phyloP scores from a whole-genome alignment of 805 yeast genomes.

The Zygosaccharomyces gambellarensis region DNA sequence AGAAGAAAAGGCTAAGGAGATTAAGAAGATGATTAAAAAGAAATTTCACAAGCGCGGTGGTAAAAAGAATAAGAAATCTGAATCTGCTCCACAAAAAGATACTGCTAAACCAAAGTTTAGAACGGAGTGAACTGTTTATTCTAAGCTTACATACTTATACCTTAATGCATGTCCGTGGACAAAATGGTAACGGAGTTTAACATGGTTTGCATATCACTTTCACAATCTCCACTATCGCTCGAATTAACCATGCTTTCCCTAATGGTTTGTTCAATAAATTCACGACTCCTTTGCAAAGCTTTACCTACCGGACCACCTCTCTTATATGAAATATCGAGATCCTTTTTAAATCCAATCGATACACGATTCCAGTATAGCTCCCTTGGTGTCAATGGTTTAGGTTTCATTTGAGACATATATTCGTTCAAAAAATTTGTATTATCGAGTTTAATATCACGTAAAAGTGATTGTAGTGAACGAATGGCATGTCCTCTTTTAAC shows the following conservation, averaged over 20 bases:
- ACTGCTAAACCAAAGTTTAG: conserved; percentile 16
- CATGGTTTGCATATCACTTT: conserved; percentile 20
- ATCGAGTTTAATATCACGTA: conserved; percentile 15
- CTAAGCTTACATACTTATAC: neutral
- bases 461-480: conserved; percentile 15
- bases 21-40: conserved; percentile 31
- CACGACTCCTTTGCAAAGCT: conserved; percentile 22
- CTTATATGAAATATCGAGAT: conserved; percentile 30
- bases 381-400: conserved; percentile 15
- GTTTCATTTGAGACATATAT: conserved; percentile 16
- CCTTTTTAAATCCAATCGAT: conserved; percentile 25
- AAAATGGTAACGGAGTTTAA: conserved; percentile 21
- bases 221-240: conserved; percentile 13
- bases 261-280: conserved; percentile 20
- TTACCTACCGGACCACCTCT: conserved; percentile 37
- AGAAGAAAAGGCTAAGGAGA: conserved; percentile 18
- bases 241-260: conserved; percentile 15
- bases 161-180: conserved; percentile 1
- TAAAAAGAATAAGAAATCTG: conserved; percentile 31
- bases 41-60: conserved; percentile 37
- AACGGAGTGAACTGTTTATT: conserved; percentile 9
- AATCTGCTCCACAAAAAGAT: conserved; percentile 19
- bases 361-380: conserved; percentile 29
- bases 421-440: conserved; percentile 18
- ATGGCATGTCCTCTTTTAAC: conserved; percentile 16